Conservation (phyloP, 768 basidiomycete genomes). For the Boletus rex-veris region DNA sequence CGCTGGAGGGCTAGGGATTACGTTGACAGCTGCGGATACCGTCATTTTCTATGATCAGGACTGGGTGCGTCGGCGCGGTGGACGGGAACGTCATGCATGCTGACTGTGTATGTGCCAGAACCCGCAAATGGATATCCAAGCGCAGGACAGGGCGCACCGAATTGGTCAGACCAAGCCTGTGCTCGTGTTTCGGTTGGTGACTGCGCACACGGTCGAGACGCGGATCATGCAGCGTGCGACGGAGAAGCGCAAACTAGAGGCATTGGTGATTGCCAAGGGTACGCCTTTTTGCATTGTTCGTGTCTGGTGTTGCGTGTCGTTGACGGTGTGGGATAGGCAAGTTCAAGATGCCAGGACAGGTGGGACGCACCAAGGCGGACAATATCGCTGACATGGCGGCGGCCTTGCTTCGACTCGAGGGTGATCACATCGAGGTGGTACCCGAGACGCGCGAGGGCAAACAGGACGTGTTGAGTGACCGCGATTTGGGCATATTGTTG, state of each 20-base stretch:
- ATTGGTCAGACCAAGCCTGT: slow-evolving; percentile 94
- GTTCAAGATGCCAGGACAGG: slow-evolving; percentile 71
- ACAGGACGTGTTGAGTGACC: slow-evolving; percentile 72
- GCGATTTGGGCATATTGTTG: slow-evolving; percentile 74
- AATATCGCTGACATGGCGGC: slow-evolving; percentile 80
- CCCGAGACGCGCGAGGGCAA: slow-evolving; percentile 63
- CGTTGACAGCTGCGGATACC: slow-evolving; percentile 68
- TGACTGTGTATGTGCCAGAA: slow-evolving; percentile 47
- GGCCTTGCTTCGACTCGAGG: slow-evolving; percentile 72
- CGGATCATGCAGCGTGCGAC: slow-evolving; percentile 86
- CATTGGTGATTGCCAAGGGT: slow-evolving; percentile 91
- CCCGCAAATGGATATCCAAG: slow-evolving; percentile 96
- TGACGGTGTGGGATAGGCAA: slow-evolving; percentile 48
- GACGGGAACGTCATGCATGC: neutral
- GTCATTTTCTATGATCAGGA: slow-evolving; percentile 26
- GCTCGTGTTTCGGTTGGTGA: slow-evolving; percentile 83
- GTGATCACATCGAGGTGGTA: slow-evolving; percentile 87
- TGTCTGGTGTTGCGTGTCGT: neutral
- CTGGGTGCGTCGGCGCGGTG: slow-evolving; percentile 12
- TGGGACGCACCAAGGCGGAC: slow-evolving; percentile 51
- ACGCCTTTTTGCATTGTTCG: neutral
- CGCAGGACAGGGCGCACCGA: slow-evolving; percentile 92
- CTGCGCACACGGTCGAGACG: slow-evolving; percentile 86
- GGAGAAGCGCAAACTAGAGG: slow-evolving; percentile 88
- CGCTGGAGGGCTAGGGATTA: slow-evolving; percentile 95